These are phyloP conservation scores for Amylocystis lapponica DNA, from an alignment of 768 basidiomycete species.

Conservation along the genomic window DNA sequence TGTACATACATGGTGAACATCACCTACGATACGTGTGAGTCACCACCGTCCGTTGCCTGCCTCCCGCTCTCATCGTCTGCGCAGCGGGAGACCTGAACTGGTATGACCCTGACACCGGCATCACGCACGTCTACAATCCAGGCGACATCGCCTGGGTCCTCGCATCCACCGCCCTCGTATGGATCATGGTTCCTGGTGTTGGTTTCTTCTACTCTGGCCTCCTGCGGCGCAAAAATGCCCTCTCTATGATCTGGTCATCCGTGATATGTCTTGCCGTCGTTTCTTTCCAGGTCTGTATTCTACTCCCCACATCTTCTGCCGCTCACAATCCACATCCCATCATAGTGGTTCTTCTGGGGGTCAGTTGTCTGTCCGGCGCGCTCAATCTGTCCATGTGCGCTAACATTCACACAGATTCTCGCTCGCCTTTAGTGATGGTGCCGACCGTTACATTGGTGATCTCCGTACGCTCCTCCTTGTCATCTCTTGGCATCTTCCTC, in stretches of 20 bases:
- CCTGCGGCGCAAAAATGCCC: constrained; percentile 61
- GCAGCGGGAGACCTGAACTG: constrained; percentile 17
- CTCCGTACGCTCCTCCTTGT: too few species aligned
- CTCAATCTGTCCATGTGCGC: too few species aligned
- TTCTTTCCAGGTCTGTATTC: too few species aligned
- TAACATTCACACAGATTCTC: constrained; percentile 85
- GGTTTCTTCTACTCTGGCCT: constrained; percentile 77
- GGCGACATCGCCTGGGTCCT: constrained; percentile 71
- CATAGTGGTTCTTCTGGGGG: constrained; percentile 82
- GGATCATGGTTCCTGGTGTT: constrained; percentile 74
- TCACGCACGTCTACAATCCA: constrained; percentile 40
- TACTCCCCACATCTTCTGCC: too few species aligned
- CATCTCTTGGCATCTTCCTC: too few species aligned
- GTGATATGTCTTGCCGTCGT: constrained; percentile 68
- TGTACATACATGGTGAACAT: constrained; percentile 44
- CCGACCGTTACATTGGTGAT: constrained; percentile 75
- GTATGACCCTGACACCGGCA: constrained; percentile 18
- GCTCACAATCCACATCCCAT: too few species aligned
- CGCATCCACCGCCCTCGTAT: constrained; percentile 69
- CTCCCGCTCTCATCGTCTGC: not conserved
- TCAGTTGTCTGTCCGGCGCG: too few species aligned
- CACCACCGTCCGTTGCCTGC: not conserved
- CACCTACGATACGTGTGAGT: constrained; percentile 37
- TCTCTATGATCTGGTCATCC: constrained; percentile 74
- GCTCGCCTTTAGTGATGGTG: constrained; percentile 59